Conservation (phyloP, 768 basidiomycete species). For the Pilatotrama ljubarskyi region DNA sequence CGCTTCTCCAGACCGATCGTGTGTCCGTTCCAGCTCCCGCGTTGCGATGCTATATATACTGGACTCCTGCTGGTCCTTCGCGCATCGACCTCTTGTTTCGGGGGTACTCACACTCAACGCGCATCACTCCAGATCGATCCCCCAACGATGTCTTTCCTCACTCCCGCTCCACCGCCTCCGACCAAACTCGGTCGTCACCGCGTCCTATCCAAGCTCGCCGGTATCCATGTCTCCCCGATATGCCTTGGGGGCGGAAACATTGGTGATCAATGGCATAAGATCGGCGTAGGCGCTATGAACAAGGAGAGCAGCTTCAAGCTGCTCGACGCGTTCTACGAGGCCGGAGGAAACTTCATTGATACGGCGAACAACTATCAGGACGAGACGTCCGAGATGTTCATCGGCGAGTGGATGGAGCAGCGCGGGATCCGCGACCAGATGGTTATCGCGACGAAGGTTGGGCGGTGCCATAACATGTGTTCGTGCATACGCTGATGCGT, state of each 20-base stretch:
- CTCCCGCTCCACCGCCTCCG: conserved; percentile 18
- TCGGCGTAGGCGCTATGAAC: conserved; percentile 34
- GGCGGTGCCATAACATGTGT: too few species aligned
- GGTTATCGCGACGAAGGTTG: conserved; percentile 34
- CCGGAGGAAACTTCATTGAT: conserved; percentile 37
- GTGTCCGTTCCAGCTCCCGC: too few species aligned
- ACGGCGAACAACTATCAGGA: conserved; percentile 41
- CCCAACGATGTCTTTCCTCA: neutral
- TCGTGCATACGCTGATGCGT: neutral
- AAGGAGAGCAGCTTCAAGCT: conserved; percentile 40
- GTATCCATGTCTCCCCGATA: conserved; percentile 40
- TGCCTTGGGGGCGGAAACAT: conserved; percentile 40
- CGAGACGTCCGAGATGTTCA: conserved; percentile 38
- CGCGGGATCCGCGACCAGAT: conserved; percentile 40
- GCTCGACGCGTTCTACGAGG: conserved; percentile 39
- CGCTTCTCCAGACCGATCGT: too few species aligned
- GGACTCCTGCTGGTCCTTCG: too few species aligned
- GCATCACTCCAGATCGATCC: too few species aligned
- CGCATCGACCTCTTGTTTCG: too few species aligned
- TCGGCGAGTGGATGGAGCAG: conserved; percentile 44
- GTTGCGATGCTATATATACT: too few species aligned
- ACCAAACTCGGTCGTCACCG: conserved; percentile 34
- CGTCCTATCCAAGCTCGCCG: conserved; percentile 36
- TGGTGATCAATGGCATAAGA: conserved; percentile 38
- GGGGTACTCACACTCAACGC: too few species aligned